Conservation (phyloP, 768 basidiomycete genomes). For the Mycena alexandri region DNA sequence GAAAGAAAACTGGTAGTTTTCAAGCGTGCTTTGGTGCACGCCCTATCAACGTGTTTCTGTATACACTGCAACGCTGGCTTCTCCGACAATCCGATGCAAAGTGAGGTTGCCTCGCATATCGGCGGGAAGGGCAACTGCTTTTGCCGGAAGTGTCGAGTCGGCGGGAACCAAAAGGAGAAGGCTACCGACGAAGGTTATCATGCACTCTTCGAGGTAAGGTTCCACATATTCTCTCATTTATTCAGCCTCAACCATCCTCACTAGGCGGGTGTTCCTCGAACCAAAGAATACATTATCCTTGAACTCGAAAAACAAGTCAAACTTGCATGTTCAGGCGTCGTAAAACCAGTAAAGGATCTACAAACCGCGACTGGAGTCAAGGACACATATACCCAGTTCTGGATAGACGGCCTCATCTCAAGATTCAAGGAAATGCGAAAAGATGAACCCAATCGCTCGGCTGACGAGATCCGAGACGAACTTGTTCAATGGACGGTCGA, state of each 20-base stretch:
- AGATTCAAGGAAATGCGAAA: background rate
- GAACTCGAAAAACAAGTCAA: constrained; percentile 8
- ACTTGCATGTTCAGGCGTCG: background rate
- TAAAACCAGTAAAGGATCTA: background rate
- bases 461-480: background rate
- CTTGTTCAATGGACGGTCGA: constrained; percentile 11
- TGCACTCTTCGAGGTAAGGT: constrained; percentile 3
- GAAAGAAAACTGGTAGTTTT: no score
- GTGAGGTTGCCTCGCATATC: constrained; percentile 25
- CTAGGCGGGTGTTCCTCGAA: constrained; percentile 19
- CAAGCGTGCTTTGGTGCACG: no score
- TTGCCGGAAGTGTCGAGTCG: constrained; percentile 32
- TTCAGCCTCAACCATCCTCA: background rate
- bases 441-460: background rate
- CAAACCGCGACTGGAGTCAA: constrained; percentile 11
- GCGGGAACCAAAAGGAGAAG: constrained; percentile 24
- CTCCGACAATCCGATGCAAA: no score
- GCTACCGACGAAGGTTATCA: constrained; percentile 28
- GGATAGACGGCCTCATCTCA: constrained; percentile 18
- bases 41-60: no score
- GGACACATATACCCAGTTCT: constrained; percentile 18
- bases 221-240: background rate
- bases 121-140: constrained; percentile 26
- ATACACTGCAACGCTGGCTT: no score
- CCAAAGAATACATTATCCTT: background rate